These are phyloP conservation scores for Xanthoparmelia taractica DNA, from an alignment of 495 filamentous ascomycete species.

Conservation along the genomic window DNA sequence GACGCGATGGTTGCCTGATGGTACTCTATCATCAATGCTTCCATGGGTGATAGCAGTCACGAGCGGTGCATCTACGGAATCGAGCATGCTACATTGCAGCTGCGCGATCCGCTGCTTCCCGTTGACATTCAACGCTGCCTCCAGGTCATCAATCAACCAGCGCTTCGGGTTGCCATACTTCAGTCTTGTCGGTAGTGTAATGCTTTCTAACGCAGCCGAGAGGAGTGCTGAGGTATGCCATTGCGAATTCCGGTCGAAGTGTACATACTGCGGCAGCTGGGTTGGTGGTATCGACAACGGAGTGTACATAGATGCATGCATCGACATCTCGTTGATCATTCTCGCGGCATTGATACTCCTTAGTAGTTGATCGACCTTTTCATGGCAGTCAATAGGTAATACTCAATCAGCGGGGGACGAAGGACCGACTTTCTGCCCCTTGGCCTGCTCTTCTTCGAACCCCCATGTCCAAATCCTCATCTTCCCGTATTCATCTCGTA, in stretches of 20 bases:
- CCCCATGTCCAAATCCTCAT: constrained; percentile 79
- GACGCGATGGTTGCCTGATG: constrained; percentile 8
- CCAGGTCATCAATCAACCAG: constrained; percentile 53
- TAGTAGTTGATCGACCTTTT: constrained; percentile 44
- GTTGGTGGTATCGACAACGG: constrained; percentile 60
- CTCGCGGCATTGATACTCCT: constrained; percentile 62
- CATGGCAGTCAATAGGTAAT: constrained; percentile 2
- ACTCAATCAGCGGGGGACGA: constrained; percentile 3
- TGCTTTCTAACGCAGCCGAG: constrained; percentile 68
- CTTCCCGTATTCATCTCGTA: constrained; percentile 90
- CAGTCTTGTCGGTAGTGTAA: constrained; percentile 68
- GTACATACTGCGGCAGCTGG: constrained; percentile 51
- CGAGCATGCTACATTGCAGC: constrained; percentile 49
- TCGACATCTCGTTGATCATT: constrained; percentile 56
- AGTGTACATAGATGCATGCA: constrained; percentile 68
- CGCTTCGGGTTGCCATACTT: constrained; percentile 42
- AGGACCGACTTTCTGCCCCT: constrained; percentile 39
- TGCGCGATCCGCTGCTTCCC: constrained; percentile 76
- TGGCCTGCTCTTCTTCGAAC: constrained; percentile 50
- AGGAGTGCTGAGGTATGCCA: constrained; percentile 82
- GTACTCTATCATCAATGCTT: constrained; percentile 31
- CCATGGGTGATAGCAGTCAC: constrained; percentile 19
- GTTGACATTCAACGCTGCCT: constrained; percentile 63
- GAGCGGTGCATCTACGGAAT: constrained; percentile 24
- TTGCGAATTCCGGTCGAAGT: constrained; percentile 54